Evolutionary conservation across 257 asterid genomes (phyloP).

Genomic region (Nicotiana knightiana): DNA sequence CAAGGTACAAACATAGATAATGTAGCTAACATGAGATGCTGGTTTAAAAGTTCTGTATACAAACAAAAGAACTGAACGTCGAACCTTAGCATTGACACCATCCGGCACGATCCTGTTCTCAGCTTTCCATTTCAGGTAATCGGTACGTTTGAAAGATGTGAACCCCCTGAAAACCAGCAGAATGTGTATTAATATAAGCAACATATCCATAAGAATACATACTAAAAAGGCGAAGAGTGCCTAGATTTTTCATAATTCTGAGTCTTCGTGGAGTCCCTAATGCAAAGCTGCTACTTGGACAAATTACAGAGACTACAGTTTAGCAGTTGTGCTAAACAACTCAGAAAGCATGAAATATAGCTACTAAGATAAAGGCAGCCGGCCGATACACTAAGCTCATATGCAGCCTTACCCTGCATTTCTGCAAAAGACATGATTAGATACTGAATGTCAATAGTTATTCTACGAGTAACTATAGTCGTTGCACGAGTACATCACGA

Average conservation of each 20-base stretch:
- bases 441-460: background rate
- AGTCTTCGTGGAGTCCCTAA: background rate
- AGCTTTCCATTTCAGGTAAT: slow-evolving; percentile 23
- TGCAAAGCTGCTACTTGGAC: background rate
- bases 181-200: background rate
- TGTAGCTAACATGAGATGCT: background rate
- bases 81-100: slow-evolving; percentile 42
- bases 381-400: too few species aligned
- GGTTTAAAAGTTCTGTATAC: background rate
- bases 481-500: background rate
- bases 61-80: background rate
- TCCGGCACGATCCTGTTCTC: slow-evolving; percentile 21
- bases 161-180: slow-evolving; percentile 20
- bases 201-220: background rate
- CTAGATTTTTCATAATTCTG: background rate
- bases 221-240: background rate
- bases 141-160: slow-evolving; percentile 21
- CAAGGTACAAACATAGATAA: too few species aligned
- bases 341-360: background rate
- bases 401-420: too few species aligned
- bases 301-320: background rate
- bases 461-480: background rate
- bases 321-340: background rate
- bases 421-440: background rate
- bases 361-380: too few species aligned